Conservation (phyloP, 2,329 filamentous ascomycete species). For the Verticillium zaregamsianum region DNA sequence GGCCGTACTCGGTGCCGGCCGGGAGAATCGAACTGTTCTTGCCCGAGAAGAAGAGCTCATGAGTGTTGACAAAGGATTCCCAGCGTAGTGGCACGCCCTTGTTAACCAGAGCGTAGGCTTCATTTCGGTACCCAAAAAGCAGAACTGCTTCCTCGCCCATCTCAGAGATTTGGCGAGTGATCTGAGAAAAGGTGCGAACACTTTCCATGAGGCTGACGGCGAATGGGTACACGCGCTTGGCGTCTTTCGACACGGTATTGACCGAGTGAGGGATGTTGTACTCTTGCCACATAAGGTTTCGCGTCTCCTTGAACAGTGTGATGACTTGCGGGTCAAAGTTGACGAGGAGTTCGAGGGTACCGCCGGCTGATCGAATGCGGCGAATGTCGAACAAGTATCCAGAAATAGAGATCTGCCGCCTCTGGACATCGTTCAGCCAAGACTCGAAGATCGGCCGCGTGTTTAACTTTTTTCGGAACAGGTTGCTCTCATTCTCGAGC, state of each 20-base stretch:
- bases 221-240: slow-evolving; percentile 97
- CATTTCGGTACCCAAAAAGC: slow-evolving; percentile 85
- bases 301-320: slow-evolving; percentile 95
- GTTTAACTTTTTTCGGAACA: slow-evolving; percentile 95
- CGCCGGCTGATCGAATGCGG: slow-evolving; percentile 85
- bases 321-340: slow-evolving; percentile 98
- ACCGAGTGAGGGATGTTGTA: slow-evolving; percentile 93
- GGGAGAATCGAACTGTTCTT: slow-evolving; percentile 35
- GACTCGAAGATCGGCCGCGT: slow-evolving; percentile 92
- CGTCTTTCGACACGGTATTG: slow-evolving; percentile 94
- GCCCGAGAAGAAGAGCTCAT: slow-evolving; percentile 72
- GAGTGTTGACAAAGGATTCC: slow-evolving; percentile 97
- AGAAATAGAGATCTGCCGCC: slow-evolving; percentile 85
- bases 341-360: slow-evolving; percentile 81
- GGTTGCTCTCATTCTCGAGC: slow-evolving; percentile 81
- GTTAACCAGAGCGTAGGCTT: slow-evolving; percentile 75
- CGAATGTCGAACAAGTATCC: slow-evolving; percentile 88
- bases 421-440: slow-evolving; percentile 87
- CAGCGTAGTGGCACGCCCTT: slow-evolving; percentile 90
- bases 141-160: slow-evolving; percentile 87
- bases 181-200: slow-evolving; percentile 89
- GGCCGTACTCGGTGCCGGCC: slow-evolving; percentile 32
- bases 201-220: slow-evolving; percentile 98
- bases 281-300: slow-evolving; percentile 92
- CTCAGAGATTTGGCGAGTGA: slow-evolving; percentile 73